Evolutionary conservation across 768 basidiomycete species (phyloP).

Genomic region (Russula olivacea): DNA sequence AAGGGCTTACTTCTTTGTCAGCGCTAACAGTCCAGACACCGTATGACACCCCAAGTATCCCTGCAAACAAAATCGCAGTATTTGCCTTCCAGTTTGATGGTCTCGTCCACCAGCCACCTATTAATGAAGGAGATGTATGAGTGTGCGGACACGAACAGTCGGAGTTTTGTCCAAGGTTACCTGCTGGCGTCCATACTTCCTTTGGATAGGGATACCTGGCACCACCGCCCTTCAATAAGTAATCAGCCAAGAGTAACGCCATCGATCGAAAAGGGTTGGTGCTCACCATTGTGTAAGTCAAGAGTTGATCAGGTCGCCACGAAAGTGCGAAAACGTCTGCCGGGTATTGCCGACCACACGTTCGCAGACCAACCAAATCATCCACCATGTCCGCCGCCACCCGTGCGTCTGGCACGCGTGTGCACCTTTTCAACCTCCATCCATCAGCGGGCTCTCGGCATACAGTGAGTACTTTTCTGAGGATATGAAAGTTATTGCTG

Average conservation of each 20-base stretch:
- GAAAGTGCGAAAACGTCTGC: not conserved
- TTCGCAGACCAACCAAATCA: not conserved
- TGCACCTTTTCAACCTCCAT: constrained; percentile 61
- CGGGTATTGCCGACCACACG: constrained; percentile 17
- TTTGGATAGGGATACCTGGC: constrained; percentile 90
- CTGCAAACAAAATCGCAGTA: constrained; percentile 66
- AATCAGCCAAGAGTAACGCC: not conserved
- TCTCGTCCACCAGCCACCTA: constrained; percentile 95
- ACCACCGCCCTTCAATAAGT: constrained; percentile 59
- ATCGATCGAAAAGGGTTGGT: not conserved
- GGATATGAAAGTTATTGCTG: not conserved
- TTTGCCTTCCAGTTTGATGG: constrained; percentile 87
- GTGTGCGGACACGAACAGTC: not conserved
- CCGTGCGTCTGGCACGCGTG: constrained; percentile 39
- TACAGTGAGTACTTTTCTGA: constrained; percentile 40
- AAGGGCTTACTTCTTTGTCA: constrained; percentile 64
- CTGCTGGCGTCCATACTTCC: constrained; percentile 91
- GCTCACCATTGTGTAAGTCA: constrained; percentile 19
- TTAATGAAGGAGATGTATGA: not conserved
- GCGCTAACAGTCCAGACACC: constrained; percentile 70
- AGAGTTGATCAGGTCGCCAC: not conserved
- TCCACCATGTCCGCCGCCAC: constrained; percentile 37
- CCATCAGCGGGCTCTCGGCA: constrained; percentile 68
- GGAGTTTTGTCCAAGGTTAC: constrained; percentile 37
- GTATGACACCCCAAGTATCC: constrained; percentile 62